A percentile compares a stretch with the other conserved stretches of the same genome.
These are phyloP conservation scores for Lactarius deliciosus DNA, from an alignment of 768 basidiomycete genomes.

Conservation along the genomic window DNA sequence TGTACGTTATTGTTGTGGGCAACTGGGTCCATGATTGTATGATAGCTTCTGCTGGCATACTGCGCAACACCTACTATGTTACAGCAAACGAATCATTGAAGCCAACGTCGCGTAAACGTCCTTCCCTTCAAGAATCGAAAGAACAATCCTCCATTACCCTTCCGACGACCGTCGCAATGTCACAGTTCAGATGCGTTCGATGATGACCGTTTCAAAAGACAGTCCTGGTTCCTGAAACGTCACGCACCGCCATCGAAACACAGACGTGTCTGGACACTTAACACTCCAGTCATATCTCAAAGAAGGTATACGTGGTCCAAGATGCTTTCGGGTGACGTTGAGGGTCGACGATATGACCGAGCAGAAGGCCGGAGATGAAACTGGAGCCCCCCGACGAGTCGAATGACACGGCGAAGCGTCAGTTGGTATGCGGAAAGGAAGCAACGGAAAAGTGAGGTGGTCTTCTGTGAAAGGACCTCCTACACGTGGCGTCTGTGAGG, in stretches of 20 bases:
- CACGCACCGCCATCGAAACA: not conserved
- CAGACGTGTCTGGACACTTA: not conserved
- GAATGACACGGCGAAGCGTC: not conserved
- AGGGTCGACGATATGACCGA: not conserved
- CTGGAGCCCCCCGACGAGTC: not conserved
- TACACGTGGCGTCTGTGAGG: not conserved
- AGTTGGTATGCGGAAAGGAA: conserved; percentile 1
- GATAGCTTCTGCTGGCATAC: not conserved
- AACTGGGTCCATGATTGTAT: not conserved
- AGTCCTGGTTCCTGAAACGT: not conserved
- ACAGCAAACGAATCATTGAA: not conserved
- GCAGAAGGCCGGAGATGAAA: not conserved
- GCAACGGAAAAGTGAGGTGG: not conserved
- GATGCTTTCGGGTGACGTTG: not conserved
- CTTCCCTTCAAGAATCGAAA: not conserved
- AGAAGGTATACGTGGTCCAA: not conserved
- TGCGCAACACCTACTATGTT: not conserved
- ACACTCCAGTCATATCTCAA: not conserved
- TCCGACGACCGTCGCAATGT: not conserved
- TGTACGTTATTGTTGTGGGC: not conserved
- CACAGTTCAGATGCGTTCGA: not conserved
- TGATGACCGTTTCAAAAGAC: not conserved
- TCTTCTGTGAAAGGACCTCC: not conserved
- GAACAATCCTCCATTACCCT: not conserved
- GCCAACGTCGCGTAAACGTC: not conserved